Evolutionary conservation across 768 basidiomycete genomes (phyloP).

Genomic region (Boletus rubropictus): DNA sequence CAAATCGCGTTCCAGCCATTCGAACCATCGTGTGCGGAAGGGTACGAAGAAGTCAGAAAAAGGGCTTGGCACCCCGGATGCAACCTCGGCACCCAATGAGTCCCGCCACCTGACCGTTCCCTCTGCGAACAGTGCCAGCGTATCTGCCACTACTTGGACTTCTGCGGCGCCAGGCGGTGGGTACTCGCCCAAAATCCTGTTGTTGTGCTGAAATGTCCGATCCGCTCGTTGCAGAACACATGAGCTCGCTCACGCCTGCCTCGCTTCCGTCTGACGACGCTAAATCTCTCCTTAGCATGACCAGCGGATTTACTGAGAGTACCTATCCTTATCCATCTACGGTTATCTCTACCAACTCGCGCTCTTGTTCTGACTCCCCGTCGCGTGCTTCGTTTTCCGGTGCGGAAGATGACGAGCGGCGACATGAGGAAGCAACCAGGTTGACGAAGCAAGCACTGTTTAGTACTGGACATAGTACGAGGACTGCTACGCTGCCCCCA

Average conservation of each 20-base stretch:
- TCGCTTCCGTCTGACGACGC: constrained; percentile 20
- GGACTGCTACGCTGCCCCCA: constrained; percentile 33
- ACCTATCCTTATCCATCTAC: constrained; percentile 24
- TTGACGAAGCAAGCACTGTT: constrained; percentile 17
- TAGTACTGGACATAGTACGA: constrained; percentile 20
- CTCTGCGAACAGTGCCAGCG: constrained; percentile 3
- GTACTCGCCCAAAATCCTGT: constrained; percentile 7
- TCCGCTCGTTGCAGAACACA: constrained; percentile 13
- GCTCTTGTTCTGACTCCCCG: constrained; percentile 16
- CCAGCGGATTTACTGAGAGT: constrained; percentile 24
- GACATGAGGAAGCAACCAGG: constrained; percentile 21
- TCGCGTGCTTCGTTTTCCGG: constrained; percentile 16
- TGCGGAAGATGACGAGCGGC: constrained; percentile 19
- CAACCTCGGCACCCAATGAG: not conserved
- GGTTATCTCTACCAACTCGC: constrained; percentile 15
- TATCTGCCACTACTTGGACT: not conserved
- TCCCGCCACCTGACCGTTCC: constrained; percentile 4
- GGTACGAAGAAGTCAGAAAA: constrained; percentile 5
- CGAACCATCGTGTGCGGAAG: constrained; percentile 5
- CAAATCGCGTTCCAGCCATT: constrained; percentile 14
- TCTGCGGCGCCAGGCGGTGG: constrained; percentile 18
- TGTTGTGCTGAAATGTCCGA: constrained; percentile 11
- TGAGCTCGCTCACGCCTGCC: constrained; percentile 12
- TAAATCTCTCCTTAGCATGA: constrained; percentile 27
- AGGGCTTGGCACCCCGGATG: not conserved